These are phyloP conservation scores for Amanita pseudoporphyria DNA, from an alignment of 768 basidiomycete genomes.

Conservation along the genomic window DNA sequence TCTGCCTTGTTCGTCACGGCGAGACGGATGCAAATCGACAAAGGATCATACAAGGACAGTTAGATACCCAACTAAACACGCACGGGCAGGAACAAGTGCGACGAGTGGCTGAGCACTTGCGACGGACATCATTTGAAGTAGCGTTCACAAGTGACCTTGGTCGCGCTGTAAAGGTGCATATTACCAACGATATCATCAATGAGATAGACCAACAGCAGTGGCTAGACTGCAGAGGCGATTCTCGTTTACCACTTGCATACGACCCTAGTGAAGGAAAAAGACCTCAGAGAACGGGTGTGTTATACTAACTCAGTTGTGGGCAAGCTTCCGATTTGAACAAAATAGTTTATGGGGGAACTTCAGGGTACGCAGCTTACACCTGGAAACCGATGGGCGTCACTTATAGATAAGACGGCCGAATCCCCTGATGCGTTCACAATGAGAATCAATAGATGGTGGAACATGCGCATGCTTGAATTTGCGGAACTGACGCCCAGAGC, in stretches of 20 bases:
- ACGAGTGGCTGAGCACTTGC: constrained; percentile 44
- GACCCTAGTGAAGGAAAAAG: constrained; percentile 30
- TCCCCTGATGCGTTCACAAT: constrained; percentile 26
- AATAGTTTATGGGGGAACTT: constrained; percentile 50
- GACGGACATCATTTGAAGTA: constrained; percentile 40
- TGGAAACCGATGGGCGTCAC: constrained; percentile 10
- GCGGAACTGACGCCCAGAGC: constrained; percentile 14
- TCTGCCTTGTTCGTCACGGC: constrained; percentile 70
- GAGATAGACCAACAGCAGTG: background rate
- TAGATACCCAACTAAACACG: constrained; percentile 59
- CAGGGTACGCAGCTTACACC: constrained; percentile 33
- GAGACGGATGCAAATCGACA: constrained; percentile 64
- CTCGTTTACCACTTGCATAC: constrained; percentile 42
- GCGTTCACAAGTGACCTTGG: constrained; percentile 67
- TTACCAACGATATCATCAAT: constrained; percentile 5
- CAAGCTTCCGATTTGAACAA: background rate
- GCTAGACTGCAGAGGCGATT: constrained; percentile 60
- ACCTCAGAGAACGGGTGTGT: constrained; percentile 59
- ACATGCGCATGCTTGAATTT: constrained; percentile 27
- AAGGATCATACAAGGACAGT: constrained; percentile 66
- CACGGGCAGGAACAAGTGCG: constrained; percentile 50
- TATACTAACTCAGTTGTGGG: background rate
- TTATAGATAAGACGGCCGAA: constrained; percentile 28
- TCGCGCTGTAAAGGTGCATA: constrained; percentile 54
- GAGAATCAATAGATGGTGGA: constrained; percentile 60